These are phyloP conservation scores for Botrytis aclada DNA, from an alignment of 2,329 filamentous ascomycete species.

Conservation along the genomic window DNA sequence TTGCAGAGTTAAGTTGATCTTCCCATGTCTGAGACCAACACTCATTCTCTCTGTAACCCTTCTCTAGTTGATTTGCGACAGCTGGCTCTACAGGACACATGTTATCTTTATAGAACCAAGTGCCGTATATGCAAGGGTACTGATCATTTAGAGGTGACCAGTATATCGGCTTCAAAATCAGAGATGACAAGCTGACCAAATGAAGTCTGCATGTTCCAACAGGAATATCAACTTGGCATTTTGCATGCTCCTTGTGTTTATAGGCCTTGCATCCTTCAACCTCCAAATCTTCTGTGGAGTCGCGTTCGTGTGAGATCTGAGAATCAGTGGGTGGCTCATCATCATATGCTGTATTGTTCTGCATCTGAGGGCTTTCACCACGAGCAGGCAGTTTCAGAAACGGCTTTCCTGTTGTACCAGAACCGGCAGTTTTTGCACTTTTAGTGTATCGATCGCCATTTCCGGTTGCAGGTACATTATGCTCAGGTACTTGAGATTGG, in stretches of 20 bases:
- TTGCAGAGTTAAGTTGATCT: slow-evolving; percentile 84
- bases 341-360: neutral
- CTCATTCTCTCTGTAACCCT: slow-evolving; percentile 81
- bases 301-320: slow-evolving; percentile 21
- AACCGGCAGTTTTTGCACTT: slow-evolving; percentile 22
- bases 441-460: neutral
- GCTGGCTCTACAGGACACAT: slow-evolving; percentile 85
- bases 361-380: slow-evolving; percentile 13
- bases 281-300: slow-evolving; percentile 25
- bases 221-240: slow-evolving; percentile 57
- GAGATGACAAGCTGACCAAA: slow-evolving; percentile 74
- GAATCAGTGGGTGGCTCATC: neutral
- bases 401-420: slow-evolving; percentile 47
- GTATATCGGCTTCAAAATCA: slow-evolving; percentile 95
- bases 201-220: slow-evolving; percentile 91
- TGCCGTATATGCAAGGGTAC: slow-evolving; percentile 76
- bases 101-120: slow-evolving; percentile 96
- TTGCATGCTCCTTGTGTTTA: slow-evolving; percentile 30
- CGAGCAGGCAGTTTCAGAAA: slow-evolving; percentile 44
- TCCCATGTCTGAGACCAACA: slow-evolving; percentile 92
- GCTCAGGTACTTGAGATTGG: neutral
- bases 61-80: slow-evolving; percentile 88
- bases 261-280: slow-evolving; percentile 33
- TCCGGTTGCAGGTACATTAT: neutral
- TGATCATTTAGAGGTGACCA: slow-evolving; percentile 94